Evolutionary conservation across 2,329 filamentous ascomycete genomes (phyloP).

Genomic region (Drechmeria coniospora): DNA sequence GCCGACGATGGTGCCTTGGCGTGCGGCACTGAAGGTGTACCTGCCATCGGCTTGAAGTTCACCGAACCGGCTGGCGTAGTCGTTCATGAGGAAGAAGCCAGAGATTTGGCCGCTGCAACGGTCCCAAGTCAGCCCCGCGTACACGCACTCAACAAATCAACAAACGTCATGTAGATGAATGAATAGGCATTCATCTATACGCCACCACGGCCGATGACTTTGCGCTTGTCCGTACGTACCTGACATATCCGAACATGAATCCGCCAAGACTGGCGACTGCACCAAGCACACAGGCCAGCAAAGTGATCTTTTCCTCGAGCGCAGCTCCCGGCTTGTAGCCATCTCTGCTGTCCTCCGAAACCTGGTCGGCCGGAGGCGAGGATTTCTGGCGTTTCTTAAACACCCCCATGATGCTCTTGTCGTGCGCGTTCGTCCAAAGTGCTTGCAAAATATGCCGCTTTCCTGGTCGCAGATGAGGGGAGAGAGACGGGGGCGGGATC

Average conservation of each 20-base stretch:
- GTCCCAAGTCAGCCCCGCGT: not conserved
- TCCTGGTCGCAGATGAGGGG: too few relatives aligned
- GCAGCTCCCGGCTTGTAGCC: too few relatives aligned
- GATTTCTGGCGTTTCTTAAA: too few relatives aligned
- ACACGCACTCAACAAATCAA: not conserved
- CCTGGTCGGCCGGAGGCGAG: too few relatives aligned
- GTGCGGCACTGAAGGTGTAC: slow-evolving; percentile 37
- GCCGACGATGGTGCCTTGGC: slow-evolving; percentile 46
- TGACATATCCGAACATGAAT: slow-evolving; percentile 42
- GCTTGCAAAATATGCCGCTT: too few relatives aligned
- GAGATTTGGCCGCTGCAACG: slow-evolving; percentile 38
- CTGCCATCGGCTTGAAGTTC: slow-evolving; percentile 19
- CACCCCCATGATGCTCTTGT: too few relatives aligned
- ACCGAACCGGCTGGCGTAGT: slow-evolving; percentile 41
- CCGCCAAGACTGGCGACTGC: slow-evolving; percentile 37
- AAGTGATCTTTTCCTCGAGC: slow-evolving; percentile 19
- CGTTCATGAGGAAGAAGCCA: slow-evolving; percentile 44
- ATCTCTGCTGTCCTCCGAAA: too few relatives aligned
- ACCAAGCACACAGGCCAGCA: slow-evolving; percentile 31
- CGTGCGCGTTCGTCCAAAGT: too few relatives aligned
- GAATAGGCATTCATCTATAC: not conserved
- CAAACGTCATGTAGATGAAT: not conserved
- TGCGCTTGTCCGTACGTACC: slow-evolving; percentile 21
- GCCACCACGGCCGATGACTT: slow-evolving; percentile 1
- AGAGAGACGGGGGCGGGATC: too few relatives aligned